Evolutionary conservation across 1,284 basidiomycete genomes (phyloP).

Genomic region (Cryptococcus floricola): DNA sequence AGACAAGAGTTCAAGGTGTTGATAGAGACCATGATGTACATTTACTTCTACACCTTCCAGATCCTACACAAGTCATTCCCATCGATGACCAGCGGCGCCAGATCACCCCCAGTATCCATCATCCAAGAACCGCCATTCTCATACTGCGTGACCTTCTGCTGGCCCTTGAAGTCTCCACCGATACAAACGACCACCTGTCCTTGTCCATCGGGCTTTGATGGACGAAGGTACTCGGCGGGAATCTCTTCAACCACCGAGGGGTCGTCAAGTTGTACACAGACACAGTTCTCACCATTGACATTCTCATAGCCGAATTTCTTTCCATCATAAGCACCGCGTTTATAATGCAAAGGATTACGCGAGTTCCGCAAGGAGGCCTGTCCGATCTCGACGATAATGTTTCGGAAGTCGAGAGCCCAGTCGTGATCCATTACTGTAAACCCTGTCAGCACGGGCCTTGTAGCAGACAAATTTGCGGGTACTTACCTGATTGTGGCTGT

Average conservation of each 20-base stretch:
- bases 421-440: slow-evolving; percentile 31
- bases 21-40: too few species aligned
- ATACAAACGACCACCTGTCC: slow-evolving; percentile 39
- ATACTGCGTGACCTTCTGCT: slow-evolving; percentile 36
- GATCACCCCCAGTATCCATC: slow-evolving; percentile 40
- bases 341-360: slow-evolving; percentile 42
- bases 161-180: slow-evolving; percentile 31
- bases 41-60: slow-evolving; percentile 25
- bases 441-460: not conserved
- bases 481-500: not conserved
- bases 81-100: slow-evolving; percentile 31
- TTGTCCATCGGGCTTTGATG: slow-evolving; percentile 30
- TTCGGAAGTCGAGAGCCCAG: slow-evolving; percentile 47
- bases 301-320: slow-evolving; percentile 33
- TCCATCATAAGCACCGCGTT: slow-evolving; percentile 36
- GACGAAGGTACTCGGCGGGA: slow-evolving; percentile 38
- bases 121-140: slow-evolving; percentile 42
- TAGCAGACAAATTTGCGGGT: not conserved
- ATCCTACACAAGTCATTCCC: slow-evolving; percentile 36
- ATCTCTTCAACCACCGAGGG: slow-evolving; percentile 26
- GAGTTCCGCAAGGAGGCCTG: slow-evolving; percentile 26
- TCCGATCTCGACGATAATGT: slow-evolving; percentile 42
- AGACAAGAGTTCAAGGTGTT: too few species aligned
- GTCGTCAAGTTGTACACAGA: slow-evolving; percentile 28
- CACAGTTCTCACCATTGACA: slow-evolving; percentile 21